Base-by-base conservation (phyloP, 805 yeast species). In the Wickerhamiella hasegawae region DNA sequence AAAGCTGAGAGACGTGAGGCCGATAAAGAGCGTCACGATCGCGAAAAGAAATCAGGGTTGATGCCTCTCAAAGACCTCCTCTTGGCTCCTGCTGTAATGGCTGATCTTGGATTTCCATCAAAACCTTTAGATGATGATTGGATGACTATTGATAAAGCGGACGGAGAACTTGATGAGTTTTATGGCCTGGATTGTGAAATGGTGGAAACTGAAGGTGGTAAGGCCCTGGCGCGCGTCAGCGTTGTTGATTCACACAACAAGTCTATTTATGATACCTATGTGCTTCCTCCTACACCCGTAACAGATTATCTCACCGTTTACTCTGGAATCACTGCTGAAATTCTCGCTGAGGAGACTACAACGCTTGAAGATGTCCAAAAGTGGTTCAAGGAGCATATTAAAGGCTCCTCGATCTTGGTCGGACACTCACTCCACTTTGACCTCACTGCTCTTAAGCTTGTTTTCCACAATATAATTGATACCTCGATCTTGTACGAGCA, bases 121-220 rank as follows among this genome's bases (percentile, higher is more conserved):
- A 22, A 22, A 11, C 27, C 42, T 11, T 40, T 42, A n/a, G 46
- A 37, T 4, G 48, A 46, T 1, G 65, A 60, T 3, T 78, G 78
- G 75, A 65, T 60, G 1, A n/a, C n/a, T n/a, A n/a, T n/a, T n/a
- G n/a, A n/a, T n/a, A n/a, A n/a, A n/a, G n/a, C n/a, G n/a, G n/a
- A n/a, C n/a, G n/a, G n/a, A n/a, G n/a, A n/a, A n/a, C n/a, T n/a
- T n/a, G n/a, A n/a, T n/a, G n/a, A 65, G 38, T 70, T 78, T 0
- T 82, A 71, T 58, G 90, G 93, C 0, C 44, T 90, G 15, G 98
- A 87, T 57, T 90, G 98, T 62, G 98, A 87, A 57, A 90, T 87
- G 83, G 83, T 95, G 52, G 58, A 65, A 39, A 57, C 85, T 0
- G 68, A 60, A 0, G 42, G 48, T 1, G 84, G 83, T 0, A 64